Evolutionary conservation across 139 green algal genomes (phyloP), one percentile per base, ranked within the genome.

Genomic region (Micractinium sp.): DNA sequence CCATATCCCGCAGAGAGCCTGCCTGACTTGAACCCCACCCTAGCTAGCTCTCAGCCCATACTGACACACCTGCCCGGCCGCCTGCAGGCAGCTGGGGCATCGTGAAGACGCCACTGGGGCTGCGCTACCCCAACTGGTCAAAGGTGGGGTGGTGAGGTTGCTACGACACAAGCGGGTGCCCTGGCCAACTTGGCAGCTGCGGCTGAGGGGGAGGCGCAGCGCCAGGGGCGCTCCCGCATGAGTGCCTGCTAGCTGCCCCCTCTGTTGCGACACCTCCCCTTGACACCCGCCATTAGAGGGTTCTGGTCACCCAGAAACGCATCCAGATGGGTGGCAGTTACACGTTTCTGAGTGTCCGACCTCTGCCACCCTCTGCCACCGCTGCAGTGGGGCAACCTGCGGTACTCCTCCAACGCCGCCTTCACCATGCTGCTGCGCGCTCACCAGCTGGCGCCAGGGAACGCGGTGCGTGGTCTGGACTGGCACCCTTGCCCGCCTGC

Each of bases 321-420:
- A n/a, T n/a, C n/a, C n/a, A n/a, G n/a, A n/a, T n/a, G n/a, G n/a
- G n/a, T n/a, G n/a, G n/a, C n/a, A n/a, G n/a, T n/a, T n/a, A n/a
- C n/a, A n/a, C n/a, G n/a, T n/a, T n/a, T n/a, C n/a, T n/a, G n/a
- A n/a, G n/a, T n/a, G n/a, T n/a, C n/a, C n/a, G n/a, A n/a, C n/a
- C n/a, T n/a, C n/a, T 56, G 47, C 63, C 20, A 71, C 22, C 63
- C 63, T 23, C 63, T 23, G 20, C 20, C 63, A 31, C 22, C 14
- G 5, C 29, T 41, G 27, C 84, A 88, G 76, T 92, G 90, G 90
- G 90, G 90, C 27, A 92, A 92, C 81, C 41, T 91, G 69, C 56
- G 83, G 16, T 79, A 85, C 38, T 41, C 78, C 0, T 75, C 38
- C 61, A 85, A 79, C 56, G 85, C 56, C 0, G 85, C 79, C 9